Evolutionary conservation across 1,284 basidiomycete species (phyloP).

Genomic region (Jaminaea rosea): DNA sequence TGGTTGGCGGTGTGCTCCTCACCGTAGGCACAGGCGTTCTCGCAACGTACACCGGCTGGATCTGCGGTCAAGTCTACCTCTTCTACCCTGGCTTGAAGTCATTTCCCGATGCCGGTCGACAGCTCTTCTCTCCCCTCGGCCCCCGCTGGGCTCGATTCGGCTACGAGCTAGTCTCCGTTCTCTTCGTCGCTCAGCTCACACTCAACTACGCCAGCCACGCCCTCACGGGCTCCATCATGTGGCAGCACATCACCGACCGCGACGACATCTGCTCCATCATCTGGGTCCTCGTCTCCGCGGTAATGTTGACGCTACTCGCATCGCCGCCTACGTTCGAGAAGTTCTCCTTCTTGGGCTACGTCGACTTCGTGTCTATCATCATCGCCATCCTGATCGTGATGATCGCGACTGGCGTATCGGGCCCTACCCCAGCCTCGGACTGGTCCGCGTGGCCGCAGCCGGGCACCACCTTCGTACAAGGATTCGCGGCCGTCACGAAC

Average conservation of each 20-base stretch:
- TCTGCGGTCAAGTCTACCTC: conserved; percentile 30
- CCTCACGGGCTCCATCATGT: conserved; percentile 33
- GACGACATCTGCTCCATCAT: conserved; percentile 26
- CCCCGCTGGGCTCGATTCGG: conserved; percentile 27
- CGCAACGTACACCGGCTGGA: conserved; percentile 29
- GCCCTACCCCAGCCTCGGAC: conserved; percentile 8
- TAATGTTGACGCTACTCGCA: conserved; percentile 30
- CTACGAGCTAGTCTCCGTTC: conserved; percentile 22
- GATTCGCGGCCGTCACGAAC: conserved; percentile 28
- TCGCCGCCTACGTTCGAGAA: conserved; percentile 31
- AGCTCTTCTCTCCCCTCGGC: too few relatives aligned
- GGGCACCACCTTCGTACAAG: conserved; percentile 24
- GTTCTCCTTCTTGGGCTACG: conserved; percentile 31
- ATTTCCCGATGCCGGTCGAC: conserved; percentile 29
- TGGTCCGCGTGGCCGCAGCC: conserved; percentile 30
- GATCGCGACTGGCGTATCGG: conserved; percentile 27
- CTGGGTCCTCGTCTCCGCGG: conserved; percentile 29
- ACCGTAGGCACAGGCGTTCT: conserved; percentile 27
- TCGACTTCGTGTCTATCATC: conserved; percentile 33
- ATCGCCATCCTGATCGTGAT: conserved; percentile 31
- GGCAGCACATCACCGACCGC: conserved; percentile 21
- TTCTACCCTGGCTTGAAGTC: conserved; percentile 26
- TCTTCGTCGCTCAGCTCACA: conserved; percentile 33
- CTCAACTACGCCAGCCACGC: conserved; percentile 30
- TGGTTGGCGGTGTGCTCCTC: conserved; percentile 29